These are phyloP conservation scores for Cicer cuneatum DNA, from an alignment of 306 rosid species.

Conservation along the genomic window DNA sequence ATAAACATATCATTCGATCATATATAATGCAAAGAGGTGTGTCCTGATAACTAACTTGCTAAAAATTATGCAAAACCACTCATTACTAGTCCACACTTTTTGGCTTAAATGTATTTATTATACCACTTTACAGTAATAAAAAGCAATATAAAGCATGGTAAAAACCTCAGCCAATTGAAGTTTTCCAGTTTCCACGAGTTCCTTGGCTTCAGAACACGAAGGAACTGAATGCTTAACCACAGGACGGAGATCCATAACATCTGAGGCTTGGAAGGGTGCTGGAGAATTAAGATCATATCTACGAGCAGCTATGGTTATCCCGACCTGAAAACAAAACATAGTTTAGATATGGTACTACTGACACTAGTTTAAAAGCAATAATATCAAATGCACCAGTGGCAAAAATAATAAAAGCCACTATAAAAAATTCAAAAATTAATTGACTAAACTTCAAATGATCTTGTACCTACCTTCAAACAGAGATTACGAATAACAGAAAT, in stretches of 20 bases:
- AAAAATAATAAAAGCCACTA: not conserved
- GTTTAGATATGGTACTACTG: slow-evolving; percentile 15
- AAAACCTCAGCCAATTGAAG: slow-evolving; percentile 94
- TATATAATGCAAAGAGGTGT: slow-evolving; percentile 14
- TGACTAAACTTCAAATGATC: slow-evolving; percentile 35
- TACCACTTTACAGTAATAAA: not conserved
- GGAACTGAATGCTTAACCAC: slow-evolving; percentile 98
- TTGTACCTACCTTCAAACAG: slow-evolving; percentile 74
- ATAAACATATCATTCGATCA: not conserved
- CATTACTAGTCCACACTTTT: not conserved
- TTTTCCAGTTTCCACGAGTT: slow-evolving; percentile 95
- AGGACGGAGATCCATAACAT: slow-evolving; percentile 84
- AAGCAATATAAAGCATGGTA: slow-evolving; percentile 4
- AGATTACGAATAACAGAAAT: slow-evolving; percentile 89
- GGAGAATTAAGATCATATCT: slow-evolving; percentile 75
- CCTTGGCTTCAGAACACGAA: slow-evolving; percentile 93
- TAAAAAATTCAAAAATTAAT: slow-evolving; percentile 15
- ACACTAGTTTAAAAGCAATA: slow-evolving; percentile 1
- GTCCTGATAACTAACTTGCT: slow-evolving; percentile 1
- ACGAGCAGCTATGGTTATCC: slow-evolving; percentile 84
- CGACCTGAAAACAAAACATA: slow-evolving; percentile 65
- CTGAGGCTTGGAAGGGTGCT: slow-evolving; percentile 82
- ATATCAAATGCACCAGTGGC: not conserved
- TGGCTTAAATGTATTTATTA: not conserved
- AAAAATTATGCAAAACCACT: slow-evolving; percentile 15